phyloP scores from a whole-genome alignment of 140 eudicot genomes.

The Stevia rebaudiana region DNA sequence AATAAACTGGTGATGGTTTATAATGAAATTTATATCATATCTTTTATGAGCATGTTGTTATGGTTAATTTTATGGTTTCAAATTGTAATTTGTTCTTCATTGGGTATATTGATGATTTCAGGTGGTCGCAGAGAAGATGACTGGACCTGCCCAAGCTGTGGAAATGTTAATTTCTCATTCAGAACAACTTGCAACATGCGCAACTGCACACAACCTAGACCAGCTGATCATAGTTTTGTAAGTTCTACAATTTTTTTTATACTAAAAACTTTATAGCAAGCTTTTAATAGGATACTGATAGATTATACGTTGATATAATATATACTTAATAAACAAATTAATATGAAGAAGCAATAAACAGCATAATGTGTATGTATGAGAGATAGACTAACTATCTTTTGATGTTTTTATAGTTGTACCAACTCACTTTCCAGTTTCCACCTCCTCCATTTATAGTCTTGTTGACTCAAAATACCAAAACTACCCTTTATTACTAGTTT shows the following conservation, averaged over 20 bases:
- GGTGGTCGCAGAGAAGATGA: constrained; percentile 99
- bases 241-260: constrained; percentile 15
- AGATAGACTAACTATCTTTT: too few species aligned
- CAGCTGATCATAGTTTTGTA: constrained; percentile 93
- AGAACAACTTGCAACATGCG: constrained; percentile 99
- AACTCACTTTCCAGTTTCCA: background rate
- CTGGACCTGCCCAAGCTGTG: constrained; percentile 99
- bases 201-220: constrained; percentile 93
- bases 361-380: too few species aligned
- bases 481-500: background rate
- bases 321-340: background rate
- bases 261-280: background rate
- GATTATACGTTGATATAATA: background rate
- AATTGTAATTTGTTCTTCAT: background rate
- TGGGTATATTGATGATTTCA: constrained; percentile 24
- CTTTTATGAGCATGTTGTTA: background rate
- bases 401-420: background rate
- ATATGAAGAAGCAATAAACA: too few species aligned
- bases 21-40: background rate
- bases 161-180: constrained; percentile 91
- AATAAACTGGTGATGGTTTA: background rate
- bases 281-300: background rate
- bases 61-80: background rate
- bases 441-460: background rate
- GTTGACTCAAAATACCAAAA: background rate